Evolutionary conservation across 2,329 filamentous ascomycete genomes (phyloP), one percentile per base, ranked within the genome.

Genomic region (Beauveria pseudobassiana): DNA sequence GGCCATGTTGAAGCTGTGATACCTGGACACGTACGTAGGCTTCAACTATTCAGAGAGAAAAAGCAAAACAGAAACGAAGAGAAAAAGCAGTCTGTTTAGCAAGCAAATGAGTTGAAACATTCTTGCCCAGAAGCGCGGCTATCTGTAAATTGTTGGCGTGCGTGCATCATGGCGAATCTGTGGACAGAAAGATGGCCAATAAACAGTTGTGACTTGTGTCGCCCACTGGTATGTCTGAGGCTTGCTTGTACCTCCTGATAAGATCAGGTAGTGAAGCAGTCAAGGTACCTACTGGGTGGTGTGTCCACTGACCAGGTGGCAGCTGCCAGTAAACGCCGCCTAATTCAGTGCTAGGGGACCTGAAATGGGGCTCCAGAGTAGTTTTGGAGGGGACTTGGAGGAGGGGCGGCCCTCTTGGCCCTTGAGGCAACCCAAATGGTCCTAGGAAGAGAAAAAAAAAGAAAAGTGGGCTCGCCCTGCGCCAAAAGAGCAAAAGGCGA

Each of bases 401-500:
- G 26, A 40, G 34, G 22, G 46, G 56, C 20, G 34, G 34, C 45
- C 30, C 54, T 34, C 43, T 48, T 34, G 30, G 30, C 30, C 30
- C 30, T 34, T 46, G 45, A 30, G 28, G 55, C 30, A 50, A 40
- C 30, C 30, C n/a, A 50, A 50, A 57, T 57, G 54, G 42, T n/a
- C 26, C 54, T 57, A 57, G 46, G 40, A 48, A 51, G 40, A 40
- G 30, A 48, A 54, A 42, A 43, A 30, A 48, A 60, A 48, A 9
- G 8, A 53, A 60, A 48, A 61, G 50, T 61, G 59, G 59, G 40
- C 28, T n/a, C 49, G 20, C 40, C 18, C 26, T 34, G 38, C 48
- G 40, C 58, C 58, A 60, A 46, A 60, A 46, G 58, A 60, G 49
- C 49, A 52, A 28, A 30, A 42, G 50, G 50, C 49, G 59, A 54